Evolutionary conservation across 1,139 yeast genomes (phyloP).

Genomic region (Debaryomyces fabryi): DNA sequence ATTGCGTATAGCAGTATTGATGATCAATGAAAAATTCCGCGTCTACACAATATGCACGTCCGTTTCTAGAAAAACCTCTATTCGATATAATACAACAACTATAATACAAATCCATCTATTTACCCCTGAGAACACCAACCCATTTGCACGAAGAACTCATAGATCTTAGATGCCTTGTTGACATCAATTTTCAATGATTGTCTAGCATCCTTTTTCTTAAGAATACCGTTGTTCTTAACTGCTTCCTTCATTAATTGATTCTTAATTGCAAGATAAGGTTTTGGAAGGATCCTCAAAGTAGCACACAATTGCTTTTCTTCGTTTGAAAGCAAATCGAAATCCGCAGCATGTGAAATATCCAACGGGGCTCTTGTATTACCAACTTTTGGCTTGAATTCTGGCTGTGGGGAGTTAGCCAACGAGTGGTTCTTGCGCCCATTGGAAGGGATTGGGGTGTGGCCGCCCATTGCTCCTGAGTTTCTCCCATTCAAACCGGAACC

Average conservation of each 20-base stretch:
- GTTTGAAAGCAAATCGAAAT: conserved; percentile 75
- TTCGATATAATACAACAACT: conserved; percentile 5
- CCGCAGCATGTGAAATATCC: conserved; percentile 84
- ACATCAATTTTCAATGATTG: conserved; percentile 85
- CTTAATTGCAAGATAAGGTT: conserved; percentile 90
- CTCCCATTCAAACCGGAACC: conserved; percentile 37
- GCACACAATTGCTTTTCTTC: conserved; percentile 89
- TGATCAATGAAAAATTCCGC: conserved; percentile 5
- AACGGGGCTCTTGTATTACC: conserved; percentile 50
- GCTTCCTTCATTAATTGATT: conserved; percentile 90
- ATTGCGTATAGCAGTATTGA: neutral
- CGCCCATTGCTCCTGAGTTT: conserved; percentile 20
- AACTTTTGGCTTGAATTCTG: conserved; percentile 44
- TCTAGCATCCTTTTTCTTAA: conserved; percentile 82
- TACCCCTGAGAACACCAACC: conserved; percentile 71
- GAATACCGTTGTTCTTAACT: conserved; percentile 76
- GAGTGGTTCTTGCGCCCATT: conserved; percentile 26
- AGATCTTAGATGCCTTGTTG: conserved; percentile 80
- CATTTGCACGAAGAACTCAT: conserved; percentile 89
- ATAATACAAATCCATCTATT: conserved; percentile 9
- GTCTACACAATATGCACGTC: conserved; percentile 1
- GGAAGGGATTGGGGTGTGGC: conserved; percentile 10
- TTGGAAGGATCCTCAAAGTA: conserved; percentile 82
- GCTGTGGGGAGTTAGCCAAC: conserved; percentile 37
- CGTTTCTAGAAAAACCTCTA: neutral